A percentile compares a stretch with the other conserved stretches of the same genome.
phyloP scores from a whole-genome alignment of 305 asterid species.

The Rubia tinctorum region DNA sequence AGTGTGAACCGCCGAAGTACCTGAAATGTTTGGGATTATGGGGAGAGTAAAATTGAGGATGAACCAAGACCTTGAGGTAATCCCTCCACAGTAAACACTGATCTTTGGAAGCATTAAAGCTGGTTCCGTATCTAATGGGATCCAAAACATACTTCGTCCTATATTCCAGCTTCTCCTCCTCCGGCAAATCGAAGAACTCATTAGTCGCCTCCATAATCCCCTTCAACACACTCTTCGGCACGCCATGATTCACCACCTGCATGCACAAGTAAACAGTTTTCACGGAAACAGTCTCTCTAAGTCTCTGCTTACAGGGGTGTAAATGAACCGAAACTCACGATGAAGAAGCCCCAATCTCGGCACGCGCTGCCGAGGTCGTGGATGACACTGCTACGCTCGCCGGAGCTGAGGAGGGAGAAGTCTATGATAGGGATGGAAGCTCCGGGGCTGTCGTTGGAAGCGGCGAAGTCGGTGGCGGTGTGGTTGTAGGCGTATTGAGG shows the following conservation, averaged over 20 bases:
- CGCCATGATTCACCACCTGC: slow-evolving; percentile 62
- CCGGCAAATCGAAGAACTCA: slow-evolving; percentile 41
- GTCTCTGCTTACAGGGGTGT: too few species aligned
- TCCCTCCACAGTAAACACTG: slow-evolving; percentile 47
- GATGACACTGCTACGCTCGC: slow-evolving; percentile 37
- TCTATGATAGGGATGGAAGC: slow-evolving; percentile 55
- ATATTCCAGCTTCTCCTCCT: slow-evolving; percentile 36
- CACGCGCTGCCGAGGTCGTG: slow-evolving; percentile 53
- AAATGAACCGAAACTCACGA: too few species aligned
- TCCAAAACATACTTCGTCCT: slow-evolving; percentile 33
- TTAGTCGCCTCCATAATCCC: slow-evolving; percentile 15
- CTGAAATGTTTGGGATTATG: slow-evolving; percentile 34
- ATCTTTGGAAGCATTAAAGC: slow-evolving; percentile 28
- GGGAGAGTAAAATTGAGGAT: slow-evolving; percentile 52
- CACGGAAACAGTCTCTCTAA: background rate
- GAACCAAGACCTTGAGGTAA: slow-evolving; percentile 43
- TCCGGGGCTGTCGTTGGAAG: slow-evolving; percentile 10
- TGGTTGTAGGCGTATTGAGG: slow-evolving; percentile 10
- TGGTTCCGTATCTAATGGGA: slow-evolving; percentile 47
- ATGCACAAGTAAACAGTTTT: background rate
- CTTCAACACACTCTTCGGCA: slow-evolving; percentile 33
- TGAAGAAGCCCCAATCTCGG: slow-evolving; percentile 75
- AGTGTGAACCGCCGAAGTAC: slow-evolving; percentile 18
- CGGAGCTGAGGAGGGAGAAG: slow-evolving; percentile 41
- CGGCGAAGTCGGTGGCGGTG: background rate